These are phyloP conservation scores for Leishmania braziliensis DNA, from an alignment of 208 protist genomes.

Conservation along the genomic window DNA sequence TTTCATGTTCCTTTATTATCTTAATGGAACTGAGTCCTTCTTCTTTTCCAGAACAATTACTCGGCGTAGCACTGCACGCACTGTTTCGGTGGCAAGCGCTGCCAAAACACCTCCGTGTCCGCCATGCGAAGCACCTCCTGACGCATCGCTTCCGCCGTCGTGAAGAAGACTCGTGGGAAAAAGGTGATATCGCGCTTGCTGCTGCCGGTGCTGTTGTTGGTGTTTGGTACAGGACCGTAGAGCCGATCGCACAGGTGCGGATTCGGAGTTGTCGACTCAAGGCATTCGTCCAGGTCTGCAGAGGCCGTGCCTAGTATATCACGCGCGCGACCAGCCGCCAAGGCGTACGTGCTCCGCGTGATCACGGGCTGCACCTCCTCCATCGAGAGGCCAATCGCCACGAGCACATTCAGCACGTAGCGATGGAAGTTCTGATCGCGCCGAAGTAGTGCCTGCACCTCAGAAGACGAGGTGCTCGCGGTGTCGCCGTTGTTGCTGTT, in stretches of 20 bases:
- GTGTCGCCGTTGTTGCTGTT: conserved; percentile 27
- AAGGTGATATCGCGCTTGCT: conserved; percentile 40
- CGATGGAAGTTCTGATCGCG: conserved; percentile 48
- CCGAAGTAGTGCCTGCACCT: conserved; percentile 26
- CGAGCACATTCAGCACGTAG: conserved; percentile 56
- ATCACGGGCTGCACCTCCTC: conserved; percentile 50
- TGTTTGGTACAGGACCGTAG: conserved; percentile 1
- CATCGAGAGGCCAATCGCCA: conserved; percentile 57
- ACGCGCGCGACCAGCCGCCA: conserved; percentile 28
- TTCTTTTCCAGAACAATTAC: neutral
- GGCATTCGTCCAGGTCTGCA: conserved; percentile 34
- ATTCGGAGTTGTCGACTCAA: conserved; percentile 7
- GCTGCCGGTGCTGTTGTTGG: neutral
- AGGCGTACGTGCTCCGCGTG: conserved; percentile 41
- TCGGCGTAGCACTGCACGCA: conserved; percentile 42
- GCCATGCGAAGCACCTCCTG: conserved; percentile 22
- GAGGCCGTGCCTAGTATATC: conserved; percentile 40
- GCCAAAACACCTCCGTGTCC: conserved; percentile 38
- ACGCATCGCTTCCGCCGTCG: conserved; percentile 23
- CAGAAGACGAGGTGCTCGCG: conserved; percentile 6
- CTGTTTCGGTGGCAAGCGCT: conserved; percentile 41
- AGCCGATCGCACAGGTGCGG: conserved; percentile 23
- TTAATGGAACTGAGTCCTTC: neutral
- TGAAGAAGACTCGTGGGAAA: conserved; percentile 47
- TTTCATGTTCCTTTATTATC: neutral